Evolutionary conservation across 1,139 yeast species (phyloP), one percentile per base, ranked within the genome.

Genomic region (Candida sanyaensis): DNA sequence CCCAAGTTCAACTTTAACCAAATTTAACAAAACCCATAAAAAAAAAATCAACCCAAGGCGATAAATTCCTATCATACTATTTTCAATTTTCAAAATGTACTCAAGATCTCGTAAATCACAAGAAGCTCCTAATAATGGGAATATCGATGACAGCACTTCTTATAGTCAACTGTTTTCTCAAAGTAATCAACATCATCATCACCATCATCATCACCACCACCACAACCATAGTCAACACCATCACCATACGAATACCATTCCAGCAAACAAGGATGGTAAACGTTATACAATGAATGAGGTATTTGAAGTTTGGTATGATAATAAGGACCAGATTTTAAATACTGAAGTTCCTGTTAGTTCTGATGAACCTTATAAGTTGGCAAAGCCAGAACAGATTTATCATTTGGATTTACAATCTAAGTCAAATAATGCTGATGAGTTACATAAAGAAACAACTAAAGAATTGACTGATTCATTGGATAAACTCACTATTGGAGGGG

Each of bases 251-350:
- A 43, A 46, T 30, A 59, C 67, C 44, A 71, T 75, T 43, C 77
- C 77, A 9, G 61, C 68, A 36, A 75, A 75, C 54, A 64, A 63
- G 47, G 70, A 65, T 26, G 65, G 76, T 43, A 65, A 69, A 53
- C 59, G 65, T 42, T 83, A 83, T 55, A 59, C 79, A 11, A 68
- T 81, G 63, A 75, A 77, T 32, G 83, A 83, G 53, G 77, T 83
- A 54, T 72, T 83, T 51, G 68, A 73, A 34, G 77, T 83, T 17
- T 83, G 84, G 79, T 64, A 70, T 31, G 68, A 72, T 34, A 71
- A 80, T 64, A 72, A 78, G 49, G 64, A 61, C 54, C 56, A 55
- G 57, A 72, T 64, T 54, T 61, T 66, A 58, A 58, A 51, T 54
- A 52, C 55, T 43, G 41, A 60, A 26, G 54, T 55, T 17, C 68